phyloP scores from a whole-genome alignment of 257 asterid species.

The Solanum sejunctum region DNA sequence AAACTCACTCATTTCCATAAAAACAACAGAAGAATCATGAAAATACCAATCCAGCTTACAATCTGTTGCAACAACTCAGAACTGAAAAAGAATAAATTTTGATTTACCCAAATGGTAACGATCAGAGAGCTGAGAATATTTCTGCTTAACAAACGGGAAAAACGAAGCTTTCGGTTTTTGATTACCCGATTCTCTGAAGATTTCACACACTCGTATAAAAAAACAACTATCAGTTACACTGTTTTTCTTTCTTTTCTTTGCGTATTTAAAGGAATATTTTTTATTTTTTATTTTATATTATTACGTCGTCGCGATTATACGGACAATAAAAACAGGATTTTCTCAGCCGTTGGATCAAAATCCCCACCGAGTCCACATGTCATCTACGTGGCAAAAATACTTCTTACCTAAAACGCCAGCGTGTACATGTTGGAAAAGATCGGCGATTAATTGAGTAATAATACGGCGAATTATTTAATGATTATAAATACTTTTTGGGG shows the following conservation, averaged over 20 bases:
- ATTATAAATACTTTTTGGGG: background rate
- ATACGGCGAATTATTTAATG: background rate
- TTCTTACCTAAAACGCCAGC: background rate
- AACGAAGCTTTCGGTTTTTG: slow-evolving; percentile 4
- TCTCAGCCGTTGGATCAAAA: slow-evolving; percentile 14
- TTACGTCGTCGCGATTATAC: background rate
- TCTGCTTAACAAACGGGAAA: slow-evolving; percentile 11
- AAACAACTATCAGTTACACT: background rate
- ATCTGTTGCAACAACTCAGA: background rate
- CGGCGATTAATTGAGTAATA: background rate
- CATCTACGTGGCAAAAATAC: slow-evolving; percentile 7
- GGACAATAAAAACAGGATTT: background rate
- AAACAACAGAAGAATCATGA: background rate
- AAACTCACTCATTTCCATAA: background rate
- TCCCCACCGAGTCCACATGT: background rate
- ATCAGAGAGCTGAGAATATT: background rate
- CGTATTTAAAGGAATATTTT: slow-evolving; percentile 11
- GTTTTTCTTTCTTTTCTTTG: background rate
- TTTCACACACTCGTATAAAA: background rate
- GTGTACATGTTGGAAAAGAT: background rate
- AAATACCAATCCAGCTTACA: background rate
- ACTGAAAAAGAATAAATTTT: background rate
- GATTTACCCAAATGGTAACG: background rate
- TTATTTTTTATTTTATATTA: background rate
- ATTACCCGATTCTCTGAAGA: background rate